These are phyloP conservation scores for Hygrophila difformis DNA, from an alignment of 257 asterid genomes.

Conservation along the genomic window DNA sequence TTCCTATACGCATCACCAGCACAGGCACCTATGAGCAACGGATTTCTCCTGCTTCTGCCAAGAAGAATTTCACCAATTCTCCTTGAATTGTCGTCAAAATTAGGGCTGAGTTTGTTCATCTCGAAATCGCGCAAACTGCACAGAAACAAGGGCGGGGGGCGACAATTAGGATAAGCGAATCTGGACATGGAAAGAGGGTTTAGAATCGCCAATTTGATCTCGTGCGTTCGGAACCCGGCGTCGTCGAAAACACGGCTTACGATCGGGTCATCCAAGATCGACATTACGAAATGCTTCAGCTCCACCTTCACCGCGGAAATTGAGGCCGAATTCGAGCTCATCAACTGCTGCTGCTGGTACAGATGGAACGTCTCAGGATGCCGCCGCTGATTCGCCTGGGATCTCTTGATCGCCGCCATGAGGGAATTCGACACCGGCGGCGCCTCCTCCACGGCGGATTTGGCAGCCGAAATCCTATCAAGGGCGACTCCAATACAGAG, in stretches of 20 bases:
- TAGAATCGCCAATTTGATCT: slow-evolving; percentile 56
- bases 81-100: slow-evolving; percentile 43
- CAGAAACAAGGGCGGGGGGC: slow-evolving; percentile 44
- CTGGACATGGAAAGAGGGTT: slow-evolving; percentile 58
- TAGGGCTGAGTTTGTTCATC: slow-evolving; percentile 29
- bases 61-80: slow-evolving; percentile 56
- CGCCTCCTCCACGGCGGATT: slow-evolving; percentile 31
- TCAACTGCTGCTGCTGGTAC: slow-evolving; percentile 59
- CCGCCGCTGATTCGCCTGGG: slow-evolving; percentile 92
- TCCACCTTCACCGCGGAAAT: slow-evolving; percentile 74
- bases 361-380: slow-evolving; percentile 85
- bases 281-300: slow-evolving; percentile 64
- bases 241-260: slow-evolving; percentile 86
- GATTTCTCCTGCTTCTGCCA: slow-evolving; percentile 41
- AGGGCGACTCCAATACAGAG: slow-evolving; percentile 71
- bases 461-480: slow-evolving; percentile 56
- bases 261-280: slow-evolving; percentile 89
- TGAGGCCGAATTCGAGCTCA: slow-evolving; percentile 26
- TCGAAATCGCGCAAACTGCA: slow-evolving; percentile 44
- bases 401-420: slow-evolving; percentile 94
- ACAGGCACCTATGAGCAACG: slow-evolving; percentile 60
- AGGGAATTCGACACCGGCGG: slow-evolving; percentile 86
- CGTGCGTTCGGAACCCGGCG: slow-evolving; percentile 82
- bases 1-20: slow-evolving; percentile 46
- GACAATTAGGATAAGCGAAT: slow-evolving; percentile 25